phyloP scores from a whole-genome alignment of 2,329 filamentous ascomycete species.

The Xylaria multiplex region DNA sequence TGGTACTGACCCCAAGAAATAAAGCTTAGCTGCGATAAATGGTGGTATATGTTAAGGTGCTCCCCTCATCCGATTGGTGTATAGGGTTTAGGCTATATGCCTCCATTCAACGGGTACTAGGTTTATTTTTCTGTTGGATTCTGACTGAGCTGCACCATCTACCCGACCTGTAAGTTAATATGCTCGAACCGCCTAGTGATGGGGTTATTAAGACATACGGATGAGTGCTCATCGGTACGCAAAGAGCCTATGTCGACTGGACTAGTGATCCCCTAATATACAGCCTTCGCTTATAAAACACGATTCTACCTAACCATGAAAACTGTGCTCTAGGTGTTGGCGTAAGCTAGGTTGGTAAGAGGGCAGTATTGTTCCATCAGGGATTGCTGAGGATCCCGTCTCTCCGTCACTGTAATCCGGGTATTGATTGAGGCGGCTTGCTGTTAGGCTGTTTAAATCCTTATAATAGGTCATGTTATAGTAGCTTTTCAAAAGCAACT shows the following conservation, averaged over 20 bases:
- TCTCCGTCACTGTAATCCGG: no score
- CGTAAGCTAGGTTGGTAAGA: background rate
- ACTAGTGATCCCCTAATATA: no score
- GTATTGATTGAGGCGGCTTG: no score
- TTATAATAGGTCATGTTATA: background rate
- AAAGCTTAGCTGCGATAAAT: conserved; percentile 8
- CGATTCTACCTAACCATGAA: background rate
- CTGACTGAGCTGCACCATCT: background rate
- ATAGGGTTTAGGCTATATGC: conserved; percentile 33
- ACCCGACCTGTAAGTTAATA: background rate
- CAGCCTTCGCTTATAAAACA: background rate
- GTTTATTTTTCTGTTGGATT: background rate
- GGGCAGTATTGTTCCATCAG: background rate
- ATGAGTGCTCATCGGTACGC: background rate
- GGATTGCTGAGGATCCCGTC: background rate
- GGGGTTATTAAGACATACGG: background rate
- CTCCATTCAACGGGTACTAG: background rate
- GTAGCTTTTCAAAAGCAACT: background rate
- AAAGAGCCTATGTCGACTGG: no score
- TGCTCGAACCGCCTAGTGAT: background rate
- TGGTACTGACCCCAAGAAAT: conserved; percentile 3
- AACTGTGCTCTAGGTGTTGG: no score
- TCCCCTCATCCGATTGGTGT: conserved; percentile 6
- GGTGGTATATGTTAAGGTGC: background rate
- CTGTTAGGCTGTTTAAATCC: background rate